Evolutionary conservation across 1,284 basidiomycete genomes (phyloP), one percentile per base, ranked within the genome.

Genomic region (Naganishia sp.): DNA sequence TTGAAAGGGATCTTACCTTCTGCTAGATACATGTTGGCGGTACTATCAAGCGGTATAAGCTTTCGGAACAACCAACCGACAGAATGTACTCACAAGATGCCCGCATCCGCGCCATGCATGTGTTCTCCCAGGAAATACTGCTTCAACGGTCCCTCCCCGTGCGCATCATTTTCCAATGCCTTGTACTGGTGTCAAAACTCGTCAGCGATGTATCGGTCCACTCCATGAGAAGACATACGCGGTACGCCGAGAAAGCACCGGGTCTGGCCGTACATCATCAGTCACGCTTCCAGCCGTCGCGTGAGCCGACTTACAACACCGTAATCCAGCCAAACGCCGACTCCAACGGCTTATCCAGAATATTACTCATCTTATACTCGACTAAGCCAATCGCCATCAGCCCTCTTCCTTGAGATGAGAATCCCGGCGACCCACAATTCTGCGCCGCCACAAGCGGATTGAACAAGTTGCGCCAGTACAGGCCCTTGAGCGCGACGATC

Each of bases 51-150:
- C 11, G 23, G 9, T n/a, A 49, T 33, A 25, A 56, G 52, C 23
- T 0, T 25, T 25, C 18, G 10, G 21, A 11, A 31, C 16, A 33
- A 28, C 31, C 45, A n/a, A 25, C 7, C 11, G 21, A 10, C n/a
- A 18, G 13, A 16, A 42, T 10, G 18, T 15, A 68, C 67, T 49
- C 45, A 68, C 68, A 71, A 70, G 53, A 70, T 71, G 49, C 65
- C 67, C 23, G 70, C 69, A 56, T 87, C 90, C 1, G 89, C 86
- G 57, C 91, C 92, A 72, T 93, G 91, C 87, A 92, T 88, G 78
- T 88, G 94, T 83, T 95, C 92, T 28, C 94, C 94, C 49, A 94
- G 81, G 83, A 98, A 98, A 80, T 97, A 98, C 77, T 94, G 92
- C 71, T 92, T 88, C 69, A 98, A 75, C 0, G 94, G 94, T 0